Conservation (phyloP, 768 basidiomycete genomes). For the Hirschioporus abietinus region DNA sequence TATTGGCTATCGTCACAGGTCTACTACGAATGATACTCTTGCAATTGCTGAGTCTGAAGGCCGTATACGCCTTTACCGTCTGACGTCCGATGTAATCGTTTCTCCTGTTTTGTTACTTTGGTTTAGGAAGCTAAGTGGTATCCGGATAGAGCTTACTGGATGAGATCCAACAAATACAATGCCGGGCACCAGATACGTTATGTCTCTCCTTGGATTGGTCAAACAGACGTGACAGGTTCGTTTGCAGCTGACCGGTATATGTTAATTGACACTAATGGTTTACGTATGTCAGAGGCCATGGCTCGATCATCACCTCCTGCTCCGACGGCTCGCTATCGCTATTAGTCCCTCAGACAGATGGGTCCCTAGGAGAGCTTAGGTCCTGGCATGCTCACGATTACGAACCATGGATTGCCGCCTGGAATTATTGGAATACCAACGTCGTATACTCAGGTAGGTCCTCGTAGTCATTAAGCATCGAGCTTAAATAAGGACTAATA, state of each 20-base stretch:
- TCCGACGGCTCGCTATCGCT: conserved; percentile 76
- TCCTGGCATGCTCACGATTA: conserved; percentile 86
- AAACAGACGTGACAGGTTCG: conserved; percentile 43
- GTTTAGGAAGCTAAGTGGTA: background rate
- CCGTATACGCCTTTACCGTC: background rate
- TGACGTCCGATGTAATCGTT: background rate
- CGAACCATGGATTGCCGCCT: conserved; percentile 92
- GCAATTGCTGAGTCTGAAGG: conserved; percentile 88
- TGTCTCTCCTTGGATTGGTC: conserved; percentile 96
- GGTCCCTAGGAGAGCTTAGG: conserved; percentile 38
- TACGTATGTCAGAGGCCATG: conserved; percentile 33
- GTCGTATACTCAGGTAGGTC: conserved; percentile 76
- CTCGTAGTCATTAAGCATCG: background rate
- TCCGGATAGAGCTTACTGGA: background rate
- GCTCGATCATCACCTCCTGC: conserved; percentile 70
- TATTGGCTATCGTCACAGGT: conserved; percentile 5
- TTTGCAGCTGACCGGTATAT: conserved; percentile 34
- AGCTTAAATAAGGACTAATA: background rate
- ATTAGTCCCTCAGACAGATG: conserved; percentile 41
- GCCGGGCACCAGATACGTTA: conserved; percentile 47
- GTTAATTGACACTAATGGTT: conserved; percentile 2
- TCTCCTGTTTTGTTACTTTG: background rate
- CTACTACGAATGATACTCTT: conserved; percentile 40
- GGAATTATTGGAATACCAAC: conserved; percentile 81
- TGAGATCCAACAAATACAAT: conserved; percentile 27